A percentile compares a stretch with the other conserved stretches of the same genome.
phyloP scores from a whole-genome alignment of 2,329 filamentous ascomycete species.

The Penicillium sumatraense region DNA sequence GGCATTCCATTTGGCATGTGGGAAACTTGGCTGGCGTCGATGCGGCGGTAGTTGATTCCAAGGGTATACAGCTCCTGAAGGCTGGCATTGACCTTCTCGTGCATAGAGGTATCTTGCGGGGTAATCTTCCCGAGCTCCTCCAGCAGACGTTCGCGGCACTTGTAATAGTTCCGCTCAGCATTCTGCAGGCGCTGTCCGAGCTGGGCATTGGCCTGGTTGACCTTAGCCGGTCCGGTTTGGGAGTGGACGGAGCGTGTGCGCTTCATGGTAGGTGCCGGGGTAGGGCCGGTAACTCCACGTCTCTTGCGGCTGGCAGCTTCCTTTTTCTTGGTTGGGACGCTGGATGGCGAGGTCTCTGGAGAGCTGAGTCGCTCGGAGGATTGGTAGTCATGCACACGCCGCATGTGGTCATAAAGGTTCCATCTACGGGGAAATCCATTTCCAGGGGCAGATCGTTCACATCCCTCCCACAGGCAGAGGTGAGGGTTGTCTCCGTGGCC shows the following conservation, averaged over 20 bases:
- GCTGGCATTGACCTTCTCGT: constrained; percentile 50
- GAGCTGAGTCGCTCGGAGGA: constrained; percentile 49
- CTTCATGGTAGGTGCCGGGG: constrained; percentile 47
- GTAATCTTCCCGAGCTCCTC: constrained; percentile 45
- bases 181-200: constrained; percentile 47
- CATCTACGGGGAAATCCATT: constrained; percentile 93
- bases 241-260: constrained; percentile 46
- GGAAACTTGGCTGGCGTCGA: constrained; percentile 46
- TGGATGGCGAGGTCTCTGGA: constrained; percentile 42
- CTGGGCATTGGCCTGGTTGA: constrained; percentile 37
- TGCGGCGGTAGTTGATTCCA: constrained; percentile 47
- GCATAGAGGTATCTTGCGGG: constrained; percentile 46
- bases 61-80: constrained; percentile 50
- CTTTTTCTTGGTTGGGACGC: constrained; percentile 44
- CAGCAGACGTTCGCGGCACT: constrained; percentile 45
- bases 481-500: constrained; percentile 93
- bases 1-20: constrained; percentile 39
- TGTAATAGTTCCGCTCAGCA: constrained; percentile 47
- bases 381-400: constrained; percentile 77
- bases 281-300: constrained; percentile 39
- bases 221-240: constrained; percentile 40
- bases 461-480: constrained; percentile 84
- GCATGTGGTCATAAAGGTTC: constrained; percentile 98
- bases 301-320: constrained; percentile 44
- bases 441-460: constrained; percentile 78